phyloP scores from a whole-genome alignment of 208 protist genomes.

The Trypanosoma theileri region DNA sequence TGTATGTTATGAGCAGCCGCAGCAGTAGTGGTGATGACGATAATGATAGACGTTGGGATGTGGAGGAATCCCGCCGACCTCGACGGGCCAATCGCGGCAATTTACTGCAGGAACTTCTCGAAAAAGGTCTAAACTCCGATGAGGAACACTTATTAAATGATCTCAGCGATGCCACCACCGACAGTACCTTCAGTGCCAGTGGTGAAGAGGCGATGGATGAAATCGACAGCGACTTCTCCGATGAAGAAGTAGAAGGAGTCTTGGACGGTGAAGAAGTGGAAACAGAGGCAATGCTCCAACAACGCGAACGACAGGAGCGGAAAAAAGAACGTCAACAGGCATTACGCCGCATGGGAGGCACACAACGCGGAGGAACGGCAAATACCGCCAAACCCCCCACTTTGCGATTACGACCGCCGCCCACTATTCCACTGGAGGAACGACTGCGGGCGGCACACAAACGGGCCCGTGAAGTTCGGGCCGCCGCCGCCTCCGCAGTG shows the following conservation, averaged over 20 bases:
- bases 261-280: constrained; percentile 35
- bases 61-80: constrained; percentile 34
- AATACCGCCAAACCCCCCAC: constrained; percentile 3
- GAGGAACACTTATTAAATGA: constrained; percentile 57
- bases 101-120: constrained; percentile 60
- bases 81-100: constrained; percentile 65
- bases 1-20: background rate
- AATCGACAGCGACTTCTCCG: constrained; percentile 79
- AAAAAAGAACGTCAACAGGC: constrained; percentile 29
- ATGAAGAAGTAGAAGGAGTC: constrained; percentile 48
- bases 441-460: constrained; percentile 45
- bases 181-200: constrained; percentile 66
- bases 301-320: constrained; percentile 48
- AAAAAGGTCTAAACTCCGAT: constrained; percentile 62
- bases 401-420: constrained; percentile 40
- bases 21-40: constrained; percentile 3
- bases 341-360: constrained; percentile 27
- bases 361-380: constrained; percentile 1
- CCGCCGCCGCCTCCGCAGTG: background rate
- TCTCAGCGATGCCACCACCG: constrained; percentile 46
- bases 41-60: constrained; percentile 20
- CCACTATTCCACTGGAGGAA: constrained; percentile 56
- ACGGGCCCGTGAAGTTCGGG: constrained; percentile 38
- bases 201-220: constrained; percentile 63
- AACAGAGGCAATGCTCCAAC: constrained; percentile 55